Evolutionary conservation across 768 basidiomycete genomes (phyloP).

Genomic region (Cantharellus cinnabarinus): DNA sequence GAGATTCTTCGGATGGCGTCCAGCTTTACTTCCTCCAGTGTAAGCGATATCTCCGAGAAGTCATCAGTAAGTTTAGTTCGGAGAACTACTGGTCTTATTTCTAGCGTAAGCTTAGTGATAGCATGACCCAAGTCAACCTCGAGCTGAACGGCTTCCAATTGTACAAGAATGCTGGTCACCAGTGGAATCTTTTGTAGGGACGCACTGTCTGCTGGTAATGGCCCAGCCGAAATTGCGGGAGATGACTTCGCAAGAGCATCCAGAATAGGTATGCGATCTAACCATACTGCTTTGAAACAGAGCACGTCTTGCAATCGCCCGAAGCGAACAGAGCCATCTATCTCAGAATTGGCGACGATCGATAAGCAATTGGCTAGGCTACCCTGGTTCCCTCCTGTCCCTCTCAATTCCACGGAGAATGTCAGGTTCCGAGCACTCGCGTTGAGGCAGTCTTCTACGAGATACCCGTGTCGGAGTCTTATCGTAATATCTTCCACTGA

Average conservation of each 20-base stretch:
- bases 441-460: conserved; percentile 29
- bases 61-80: conserved; percentile 44
- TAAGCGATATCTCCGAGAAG: conserved; percentile 39
- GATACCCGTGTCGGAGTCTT: conserved; percentile 44
- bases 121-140: conserved; percentile 73
- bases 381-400: conserved; percentile 22
- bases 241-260: conserved; percentile 18
- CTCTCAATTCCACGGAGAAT: conserved; percentile 54
- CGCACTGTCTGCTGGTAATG: neutral
- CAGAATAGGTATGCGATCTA: conserved; percentile 69
- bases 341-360: conserved; percentile 64
- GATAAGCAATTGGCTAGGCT: conserved; percentile 37
- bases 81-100: conserved; percentile 40
- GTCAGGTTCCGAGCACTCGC: conserved; percentile 50
- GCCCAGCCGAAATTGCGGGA: neutral
- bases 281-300: conserved; percentile 89
- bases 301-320: conserved; percentile 80
- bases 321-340: conserved; percentile 59
- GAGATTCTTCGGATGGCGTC: conserved; percentile 36
- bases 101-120: conserved; percentile 49
- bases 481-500: conserved; percentile 63
- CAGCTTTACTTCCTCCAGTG: conserved; percentile 33
- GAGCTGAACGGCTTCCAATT: conserved; percentile 51
- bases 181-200: neutral
- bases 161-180: conserved; percentile 42